Percentiles rank a stretch among this genome's conserved stretches.
Evolutionary conservation across 768 basidiomycete species (phyloP).

Genomic region (Termitomyces sp.): DNA sequence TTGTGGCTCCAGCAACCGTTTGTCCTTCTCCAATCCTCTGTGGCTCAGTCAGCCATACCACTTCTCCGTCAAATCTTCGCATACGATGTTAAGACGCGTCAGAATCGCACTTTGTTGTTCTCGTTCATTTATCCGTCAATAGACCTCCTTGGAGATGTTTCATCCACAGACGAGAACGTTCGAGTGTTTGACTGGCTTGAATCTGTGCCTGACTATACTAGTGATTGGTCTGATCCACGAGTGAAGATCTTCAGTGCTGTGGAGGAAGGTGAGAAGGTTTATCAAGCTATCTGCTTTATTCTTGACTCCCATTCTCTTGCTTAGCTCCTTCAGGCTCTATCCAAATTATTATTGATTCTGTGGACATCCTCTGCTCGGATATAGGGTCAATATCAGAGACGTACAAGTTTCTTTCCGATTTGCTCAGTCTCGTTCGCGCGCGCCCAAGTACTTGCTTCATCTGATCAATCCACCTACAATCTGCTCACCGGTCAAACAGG

Average conservation of each 20-base stretch:
- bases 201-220: slow-evolving; percentile 50
- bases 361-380: slow-evolving; percentile 62
- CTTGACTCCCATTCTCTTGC: slow-evolving; percentile 5
- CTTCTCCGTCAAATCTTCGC: slow-evolving; percentile 46
- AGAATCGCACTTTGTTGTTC: slow-evolving; percentile 40
- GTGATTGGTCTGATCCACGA: slow-evolving; percentile 27
- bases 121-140: slow-evolving; percentile 54
- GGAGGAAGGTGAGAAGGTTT: slow-evolving; percentile 31
- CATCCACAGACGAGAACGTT: slow-evolving; percentile 22
- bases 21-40: slow-evolving; percentile 56
- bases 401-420: slow-evolving; percentile 45
- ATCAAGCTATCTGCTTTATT: slow-evolving; percentile 8
- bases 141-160: slow-evolving; percentile 28
- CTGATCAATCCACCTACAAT: not conserved
- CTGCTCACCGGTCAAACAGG: slow-evolving; percentile 24
- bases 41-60: slow-evolving; percentile 53
- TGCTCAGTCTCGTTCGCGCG: slow-evolving; percentile 40
- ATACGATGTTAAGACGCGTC: slow-evolving; percentile 16
- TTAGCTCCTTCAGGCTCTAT: slow-evolving; percentile 44
- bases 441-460: slow-evolving; percentile 41
- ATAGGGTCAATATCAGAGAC: slow-evolving; percentile 49
- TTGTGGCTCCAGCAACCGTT: slow-evolving; percentile 33
- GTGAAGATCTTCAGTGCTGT: slow-evolving; percentile 38
- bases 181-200: slow-evolving; percentile 47
- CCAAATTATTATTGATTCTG: slow-evolving; percentile 67